Evolutionary conservation across 2,329 filamentous ascomycete species (phyloP), one percentile per base, ranked within the genome.

Genomic region (Pseudogymnoascus sp.): DNA sequence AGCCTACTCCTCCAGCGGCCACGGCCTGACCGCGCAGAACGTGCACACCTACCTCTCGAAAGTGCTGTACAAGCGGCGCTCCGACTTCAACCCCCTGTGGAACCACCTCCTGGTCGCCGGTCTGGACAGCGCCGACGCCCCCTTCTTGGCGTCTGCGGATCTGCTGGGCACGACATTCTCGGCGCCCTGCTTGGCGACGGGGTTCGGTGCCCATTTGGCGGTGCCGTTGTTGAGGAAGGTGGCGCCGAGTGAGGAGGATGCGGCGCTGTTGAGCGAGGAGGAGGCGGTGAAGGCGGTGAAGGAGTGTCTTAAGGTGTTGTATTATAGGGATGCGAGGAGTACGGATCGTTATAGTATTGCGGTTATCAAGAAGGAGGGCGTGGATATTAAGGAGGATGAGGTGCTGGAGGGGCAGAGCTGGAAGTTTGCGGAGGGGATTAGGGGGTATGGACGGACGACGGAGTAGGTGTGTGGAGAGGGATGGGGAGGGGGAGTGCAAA

Each of bases 261-360:
- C 89, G 35, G 80, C 85, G 70, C 80, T 85, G 64, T 80, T 97
- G 67, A 86, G 81, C 41, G 84, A 85, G 74, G 92, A 97, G 71
- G 77, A 90, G 73, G 94, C 94, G 58, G 81, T 97, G 65, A 80
- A 88, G 63, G 84, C 91, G 41, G 78, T 99, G 73, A 89, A 89
- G 80, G 90, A 96, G 79, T 96, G 92, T 77, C 92, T 99, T 90
- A 97, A 97, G 84, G 93, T 97, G 61, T 82, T 99, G 65, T 99
- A 90, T 81, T 99, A 99, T 82, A 85, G 94, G 71, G 94, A 99
- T 78, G 94, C 94, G 49, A 87, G 94, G 76, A 95, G 90, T 79
- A 79, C 94, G 78, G 92, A 97, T 77, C 83, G 84, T 69, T 99
- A 97, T 80, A 94, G 90, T 67, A 87, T 97, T 74, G 93, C 93